These are phyloP conservation scores for Pseudogymnoascus sp. DNA, from an alignment of 2,329 filamentous ascomycete species.

Conservation along the genomic window DNA sequence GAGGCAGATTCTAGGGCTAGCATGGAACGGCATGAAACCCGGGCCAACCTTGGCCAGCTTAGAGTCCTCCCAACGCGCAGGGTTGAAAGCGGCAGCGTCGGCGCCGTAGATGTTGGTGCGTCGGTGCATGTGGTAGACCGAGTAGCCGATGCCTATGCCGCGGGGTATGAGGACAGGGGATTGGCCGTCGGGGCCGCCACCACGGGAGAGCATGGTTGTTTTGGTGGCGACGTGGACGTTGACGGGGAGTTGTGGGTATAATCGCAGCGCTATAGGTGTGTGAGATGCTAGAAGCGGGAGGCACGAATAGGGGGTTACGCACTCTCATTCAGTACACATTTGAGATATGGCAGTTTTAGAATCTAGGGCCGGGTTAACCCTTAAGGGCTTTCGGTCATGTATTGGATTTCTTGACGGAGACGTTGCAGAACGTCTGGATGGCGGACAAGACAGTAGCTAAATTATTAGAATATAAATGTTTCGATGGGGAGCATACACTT, in stretches of 20 bases:
- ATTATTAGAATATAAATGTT: background rate
- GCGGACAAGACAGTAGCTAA: constrained; percentile 9
- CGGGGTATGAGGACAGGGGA: constrained; percentile 19
- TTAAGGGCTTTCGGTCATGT: background rate
- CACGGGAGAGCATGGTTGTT: constrained; percentile 20
- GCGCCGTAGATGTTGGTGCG: constrained; percentile 23
- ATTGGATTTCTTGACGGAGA: constrained; percentile 9
- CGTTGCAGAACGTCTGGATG: constrained; percentile 11
- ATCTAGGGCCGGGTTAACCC: background rate
- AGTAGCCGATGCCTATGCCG: constrained; percentile 17
- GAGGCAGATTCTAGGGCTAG: constrained; percentile 25
- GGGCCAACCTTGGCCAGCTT: constrained; percentile 12
- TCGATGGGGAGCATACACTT: background rate
- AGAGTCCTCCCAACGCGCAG: constrained; percentile 21
- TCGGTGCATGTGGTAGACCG: constrained; percentile 20
- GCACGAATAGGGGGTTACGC: background rate
- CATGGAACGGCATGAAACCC: constrained; percentile 25
- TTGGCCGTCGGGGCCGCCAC: constrained; percentile 21
- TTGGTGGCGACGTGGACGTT: constrained; percentile 17
- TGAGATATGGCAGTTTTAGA: background rate
- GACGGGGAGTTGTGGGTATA: constrained; percentile 19
- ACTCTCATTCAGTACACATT: constrained; percentile 14
- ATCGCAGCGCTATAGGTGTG: constrained; percentile 16
- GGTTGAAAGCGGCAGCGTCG: constrained; percentile 21
- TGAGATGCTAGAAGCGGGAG: background rate